Evolutionary conservation across 2,329 filamentous ascomycete genomes (phyloP), one percentile per base, ranked within the genome.

Genomic region (Rachicladosporium sp.): DNA sequence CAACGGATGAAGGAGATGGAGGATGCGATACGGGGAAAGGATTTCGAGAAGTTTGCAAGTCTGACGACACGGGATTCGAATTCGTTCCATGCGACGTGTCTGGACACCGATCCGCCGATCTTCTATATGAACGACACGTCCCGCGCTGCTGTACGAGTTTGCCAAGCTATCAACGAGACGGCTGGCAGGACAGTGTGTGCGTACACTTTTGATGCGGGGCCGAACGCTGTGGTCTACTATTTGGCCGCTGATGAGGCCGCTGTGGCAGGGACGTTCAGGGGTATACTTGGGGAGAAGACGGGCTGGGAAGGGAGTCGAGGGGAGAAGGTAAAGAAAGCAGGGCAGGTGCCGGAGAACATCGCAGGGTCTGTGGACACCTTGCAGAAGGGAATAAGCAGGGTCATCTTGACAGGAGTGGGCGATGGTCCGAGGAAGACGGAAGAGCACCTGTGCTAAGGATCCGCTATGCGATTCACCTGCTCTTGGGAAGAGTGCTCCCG

Each of bases 121-220:
- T 95, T 94, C 65, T 98, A 98, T 70, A 80, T 98, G 72, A 98
- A 95, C 65, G 91, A 98, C 59, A 80, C 89, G 10, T 89, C 82
- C 12, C 72, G 82, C 30, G 86, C 89, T 1, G 87, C 89, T 4
- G 85, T 98, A 44, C 74, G 85, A 38, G 78, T 86, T 10, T 88
- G 95, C 23, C 87, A 98, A 67, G 74, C 79, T 50, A 84, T 96
- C 66, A 98, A 98, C 58, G 71, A 71, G 39, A 72, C 73, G 15
- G 85, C 82, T 4, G 87, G 85, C 39, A 80, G 78, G 65, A 79
- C 75, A 0, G 73, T 96, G 11, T 87, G 85, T 3, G 91, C 91
- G 3, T 98, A 98, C 63, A 98, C 91, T 0, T 98, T 96, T 55
- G 91, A 98, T 58, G 91, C 91, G 0, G 91, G 91, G 38, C 91